Evolutionary conservation across 192 early-diverging fungal genomes (phyloP).

Genomic region (Linnemannia hyalina): DNA sequence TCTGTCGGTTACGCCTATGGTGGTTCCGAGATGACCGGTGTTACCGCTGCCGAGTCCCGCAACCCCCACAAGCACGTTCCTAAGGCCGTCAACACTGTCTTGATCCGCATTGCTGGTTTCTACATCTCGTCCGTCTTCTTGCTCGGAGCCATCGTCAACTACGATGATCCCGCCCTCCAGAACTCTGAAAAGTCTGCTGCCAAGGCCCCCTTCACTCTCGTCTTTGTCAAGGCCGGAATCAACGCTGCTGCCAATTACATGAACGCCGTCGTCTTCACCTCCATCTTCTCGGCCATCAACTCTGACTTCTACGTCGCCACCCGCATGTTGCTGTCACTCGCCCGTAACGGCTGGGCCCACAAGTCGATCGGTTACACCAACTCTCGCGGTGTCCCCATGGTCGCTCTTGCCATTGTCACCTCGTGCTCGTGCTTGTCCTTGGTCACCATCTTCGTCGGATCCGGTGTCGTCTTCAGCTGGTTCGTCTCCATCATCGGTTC

Average conservation of each 20-base stretch:
- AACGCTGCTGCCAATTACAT: constrained; percentile 73
- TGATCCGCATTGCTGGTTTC: constrained; percentile 81
- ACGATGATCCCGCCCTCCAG: constrained; percentile 66
- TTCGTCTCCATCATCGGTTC: constrained; percentile 77
- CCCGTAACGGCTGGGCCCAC: constrained; percentile 84
- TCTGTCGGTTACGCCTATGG: constrained; percentile 88
- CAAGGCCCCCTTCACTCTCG: constrained; percentile 77
- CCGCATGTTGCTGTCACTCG: constrained; percentile 81
- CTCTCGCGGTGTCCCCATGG: constrained; percentile 74
- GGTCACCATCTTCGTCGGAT: constrained; percentile 72
- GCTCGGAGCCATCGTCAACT: constrained; percentile 75
- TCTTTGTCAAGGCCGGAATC: constrained; percentile 74
- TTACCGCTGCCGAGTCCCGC: constrained; percentile 88
- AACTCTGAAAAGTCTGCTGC: constrained; percentile 65
- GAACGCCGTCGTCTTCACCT: constrained; percentile 80
- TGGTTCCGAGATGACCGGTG: constrained; percentile 91
- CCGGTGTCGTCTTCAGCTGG: constrained; percentile 80
- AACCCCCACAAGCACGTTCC: constrained; percentile 83
- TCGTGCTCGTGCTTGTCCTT: constrained; percentile 73
- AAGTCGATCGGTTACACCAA: constrained; percentile 72
- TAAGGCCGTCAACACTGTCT: constrained; percentile 77
- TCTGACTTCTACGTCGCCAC: constrained; percentile 90
- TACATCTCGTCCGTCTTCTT: constrained; percentile 76
- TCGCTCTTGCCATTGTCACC: constrained; percentile 71
- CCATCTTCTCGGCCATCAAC: constrained; percentile 84